Base-by-base conservation (phyloP, 331 rosid species). In the Malus hybrid region DNA sequence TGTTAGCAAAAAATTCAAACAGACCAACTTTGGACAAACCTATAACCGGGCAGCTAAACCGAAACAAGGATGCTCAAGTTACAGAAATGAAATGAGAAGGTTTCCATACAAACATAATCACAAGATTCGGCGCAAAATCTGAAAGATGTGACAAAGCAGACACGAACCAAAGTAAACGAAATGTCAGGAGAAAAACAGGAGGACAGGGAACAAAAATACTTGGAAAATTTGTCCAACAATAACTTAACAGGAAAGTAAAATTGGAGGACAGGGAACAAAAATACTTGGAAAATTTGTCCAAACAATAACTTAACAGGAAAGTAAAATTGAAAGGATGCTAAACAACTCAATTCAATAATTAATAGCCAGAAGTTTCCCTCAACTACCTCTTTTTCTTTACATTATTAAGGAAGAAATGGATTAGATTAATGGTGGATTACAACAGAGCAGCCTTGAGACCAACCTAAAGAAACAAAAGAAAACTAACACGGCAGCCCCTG, bases 351-450 rank as follows among this genome's bases (percentile, higher is more conserved):
- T 42, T 19, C 60, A 57, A 57, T 36, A 57, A 72, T 57, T 20
- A 57, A 57, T 14, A 57, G 66, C 66, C 3, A 61, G 34, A 39
- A 57, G 34, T 14, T 72, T 73, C 27, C 27, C 60, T 71, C n/a
- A 73, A 46, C 67, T n/a, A 19, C 72, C 9, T 34, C 14, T 54
- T 73, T 61, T 62, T 11, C 54, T 27, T 59, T 62, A n/a, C 18
- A 42, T 52, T 39, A 12, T 34, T 50, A 75, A 60, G 67, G 31
- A 56, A 69, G 50, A 57, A n/a, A 62, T 62, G 42, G 18, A 59
- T 80, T 54, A 16, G 34, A 65, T 69, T 44, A 54, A 67, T 59
- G 75, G 71, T 62, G 76, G 67, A 71, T 63, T 36, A 75, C 79
- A 79, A 74, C 71, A 22, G 44, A 74, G 71, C 72, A 74, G 76